Base-by-base conservation (phyloP, 2,329 filamentous ascomycete species). In the Mycocentrospora acerina region DNA sequence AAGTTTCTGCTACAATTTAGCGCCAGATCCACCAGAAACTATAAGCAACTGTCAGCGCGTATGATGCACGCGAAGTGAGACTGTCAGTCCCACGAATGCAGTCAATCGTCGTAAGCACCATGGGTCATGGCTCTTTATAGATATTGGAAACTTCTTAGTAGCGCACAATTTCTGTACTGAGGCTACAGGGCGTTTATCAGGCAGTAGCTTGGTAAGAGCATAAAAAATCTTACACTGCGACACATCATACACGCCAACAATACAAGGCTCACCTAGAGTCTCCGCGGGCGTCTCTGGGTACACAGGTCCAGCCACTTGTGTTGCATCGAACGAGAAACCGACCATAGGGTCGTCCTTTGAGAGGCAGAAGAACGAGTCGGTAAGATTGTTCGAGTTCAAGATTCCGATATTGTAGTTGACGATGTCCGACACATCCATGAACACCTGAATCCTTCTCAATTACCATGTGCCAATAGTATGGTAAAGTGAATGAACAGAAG, bases 381-480 rank as follows among this genome's bases (percentile, higher is more conserved):
- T 48, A 32, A 90, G 69, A 42, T 83, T 75, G 55, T 83, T 73
- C 14, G 53, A 67, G 60, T 91, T 94, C 30, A 96, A 67, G 17
- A 88, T 73, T 13, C 75, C 75, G 35, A 84, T 55, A 60, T 96
- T 97, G 72, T 90, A 94, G 29, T 86, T 79, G 38, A 97, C 73
- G 50, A 96, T 82, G 48, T 95, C 88, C 7, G 88, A 91, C 29
- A 91, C 86, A 59, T 97, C 89, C 69, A 88, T 68, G 59, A 83
- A 88, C 3, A 83, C 73, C 76, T 80, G 14, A 11, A 12, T 15
- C 25, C n/a, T 32, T 37, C 31, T 50, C 44, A 46, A 47, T 32
- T 24, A 16, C 18, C 15, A 22, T 41, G 35, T 30, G 36, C 13
- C n/a, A 13, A 24, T n/a, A 16, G 25, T 7, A 16, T 32, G 15